These are phyloP conservation scores for Rhizophagus sp. DNA, from an alignment of 192 early-diverging fungal species.

Conservation along the genomic window DNA sequence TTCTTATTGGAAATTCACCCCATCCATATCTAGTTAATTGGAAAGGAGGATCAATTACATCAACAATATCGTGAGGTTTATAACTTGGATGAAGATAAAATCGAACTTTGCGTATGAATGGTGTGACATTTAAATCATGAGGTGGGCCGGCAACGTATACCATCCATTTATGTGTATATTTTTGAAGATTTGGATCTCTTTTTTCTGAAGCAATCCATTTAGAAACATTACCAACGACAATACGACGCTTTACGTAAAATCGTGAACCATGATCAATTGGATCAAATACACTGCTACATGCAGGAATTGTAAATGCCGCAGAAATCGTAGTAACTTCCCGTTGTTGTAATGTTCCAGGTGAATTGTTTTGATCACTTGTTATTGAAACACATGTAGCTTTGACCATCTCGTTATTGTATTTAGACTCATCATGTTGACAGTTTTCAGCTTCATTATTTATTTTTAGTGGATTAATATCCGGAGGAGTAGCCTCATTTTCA, in stretches of 20 bases:
- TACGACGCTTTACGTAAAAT: conserved; percentile 70
- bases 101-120: conserved; percentile 79
- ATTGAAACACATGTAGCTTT: neutral
- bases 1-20: conserved; percentile 90
- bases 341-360: conserved; percentile 1
- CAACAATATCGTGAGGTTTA: conserved; percentile 85
- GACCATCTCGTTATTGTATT: neutral
- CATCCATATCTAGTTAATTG: conserved; percentile 88
- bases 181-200: conserved; percentile 54
- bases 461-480: neutral
- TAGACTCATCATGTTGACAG: neutral
- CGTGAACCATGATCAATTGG: conserved; percentile 57
- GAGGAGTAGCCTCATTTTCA: neutral
- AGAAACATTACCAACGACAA: conserved; percentile 74
- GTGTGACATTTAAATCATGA: conserved; percentile 46
- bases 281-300: conserved; percentile 34
- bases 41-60: conserved; percentile 75
- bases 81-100: conserved; percentile 91
- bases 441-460: neutral
- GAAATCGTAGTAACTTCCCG: conserved; percentile 41
- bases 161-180: conserved; percentile 88
- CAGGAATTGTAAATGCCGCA: conserved; percentile 34
- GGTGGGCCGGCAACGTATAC: conserved; percentile 75
- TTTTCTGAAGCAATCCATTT: conserved; percentile 63
- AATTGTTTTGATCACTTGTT: neutral